Percentiles rank a stretch among this genome's conserved stretches.
phyloP scores from a whole-genome alignment of 805 yeast genomes.

The Torulaspora gathmanii region DNA sequence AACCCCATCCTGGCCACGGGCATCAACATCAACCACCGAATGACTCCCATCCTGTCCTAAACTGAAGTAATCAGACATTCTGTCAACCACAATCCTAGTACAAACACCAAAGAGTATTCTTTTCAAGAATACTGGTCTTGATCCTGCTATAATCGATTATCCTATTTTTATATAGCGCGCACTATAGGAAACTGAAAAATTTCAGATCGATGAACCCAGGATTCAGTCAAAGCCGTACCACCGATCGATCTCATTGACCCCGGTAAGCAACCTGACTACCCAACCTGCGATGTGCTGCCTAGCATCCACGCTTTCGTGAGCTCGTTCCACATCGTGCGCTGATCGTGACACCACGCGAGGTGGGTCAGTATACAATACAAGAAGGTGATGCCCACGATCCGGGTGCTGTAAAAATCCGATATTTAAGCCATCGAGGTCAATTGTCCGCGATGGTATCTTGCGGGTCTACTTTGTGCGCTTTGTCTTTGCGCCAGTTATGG shows the following conservation, averaged over 20 bases:
- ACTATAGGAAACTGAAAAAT: background rate
- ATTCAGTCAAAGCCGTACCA: background rate
- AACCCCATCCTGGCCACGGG: background rate
- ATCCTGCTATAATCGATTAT: too few species aligned
- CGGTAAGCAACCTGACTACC: too few species aligned
- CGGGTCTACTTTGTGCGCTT: background rate
- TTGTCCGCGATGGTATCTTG: too few species aligned
- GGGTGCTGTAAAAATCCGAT: conserved; percentile 3
- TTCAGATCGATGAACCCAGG: background rate
- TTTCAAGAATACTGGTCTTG: too few species aligned
- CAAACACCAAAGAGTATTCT: background rate
- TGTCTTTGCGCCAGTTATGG: conserved; percentile 1
- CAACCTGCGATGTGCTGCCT: background rate
- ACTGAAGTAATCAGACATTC: conserved; percentile 28
- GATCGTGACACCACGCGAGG: conserved; percentile 5
- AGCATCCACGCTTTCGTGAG: background rate
- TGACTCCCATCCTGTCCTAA: conserved; percentile 9
- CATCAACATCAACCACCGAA: conserved; percentile 1
- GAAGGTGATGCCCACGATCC: background rate
- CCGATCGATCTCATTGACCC: background rate
- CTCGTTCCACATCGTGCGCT: background rate
- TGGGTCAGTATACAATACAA: background rate
- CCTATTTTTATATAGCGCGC: background rate
- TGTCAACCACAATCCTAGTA: background rate
- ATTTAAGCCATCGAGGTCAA: background rate